Percentiles rank a stretch among this genome's conserved stretches.
phyloP scores from a whole-genome alignment of 352 stramenopile genomes.

The Globisporangium recalcitrans region DNA sequence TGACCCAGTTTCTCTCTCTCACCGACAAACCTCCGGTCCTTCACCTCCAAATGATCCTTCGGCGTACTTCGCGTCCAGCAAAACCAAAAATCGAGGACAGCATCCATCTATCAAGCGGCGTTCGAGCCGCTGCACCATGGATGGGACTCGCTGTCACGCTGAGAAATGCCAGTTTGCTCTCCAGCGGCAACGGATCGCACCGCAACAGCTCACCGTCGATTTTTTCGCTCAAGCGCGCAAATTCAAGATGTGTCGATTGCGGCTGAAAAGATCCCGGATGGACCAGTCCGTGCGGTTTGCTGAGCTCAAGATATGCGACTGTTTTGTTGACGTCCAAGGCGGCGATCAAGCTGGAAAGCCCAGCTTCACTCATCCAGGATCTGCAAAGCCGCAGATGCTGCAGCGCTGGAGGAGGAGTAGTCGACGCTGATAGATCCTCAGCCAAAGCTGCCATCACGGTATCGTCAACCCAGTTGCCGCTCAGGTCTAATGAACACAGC shows the following conservation, averaged over 20 bases:
- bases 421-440: not conserved
- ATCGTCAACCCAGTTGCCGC: not conserved
- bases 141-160: not conserved
- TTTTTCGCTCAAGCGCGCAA: not conserved
- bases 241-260: not conserved
- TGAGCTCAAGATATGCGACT: not conserved
- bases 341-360: not conserved
- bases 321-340: constrained; percentile 1
- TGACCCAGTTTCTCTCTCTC: not conserved
- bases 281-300: not conserved
- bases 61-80: not conserved
- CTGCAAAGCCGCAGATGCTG: not conserved
- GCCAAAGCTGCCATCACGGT: not conserved
- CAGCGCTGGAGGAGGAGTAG: not conserved
- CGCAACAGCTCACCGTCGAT: not conserved
- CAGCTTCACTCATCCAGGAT: not conserved
- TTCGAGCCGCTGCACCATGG: not conserved
- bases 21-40: not conserved
- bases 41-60: not conserved
- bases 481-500: not conserved
- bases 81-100: not conserved
- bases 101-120: not conserved
- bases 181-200: not conserved
- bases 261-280: not conserved
- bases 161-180: not conserved